phyloP scores from a whole-genome alignment of 495 filamentous ascomycete species.

The Aspergillus affinis region DNA sequence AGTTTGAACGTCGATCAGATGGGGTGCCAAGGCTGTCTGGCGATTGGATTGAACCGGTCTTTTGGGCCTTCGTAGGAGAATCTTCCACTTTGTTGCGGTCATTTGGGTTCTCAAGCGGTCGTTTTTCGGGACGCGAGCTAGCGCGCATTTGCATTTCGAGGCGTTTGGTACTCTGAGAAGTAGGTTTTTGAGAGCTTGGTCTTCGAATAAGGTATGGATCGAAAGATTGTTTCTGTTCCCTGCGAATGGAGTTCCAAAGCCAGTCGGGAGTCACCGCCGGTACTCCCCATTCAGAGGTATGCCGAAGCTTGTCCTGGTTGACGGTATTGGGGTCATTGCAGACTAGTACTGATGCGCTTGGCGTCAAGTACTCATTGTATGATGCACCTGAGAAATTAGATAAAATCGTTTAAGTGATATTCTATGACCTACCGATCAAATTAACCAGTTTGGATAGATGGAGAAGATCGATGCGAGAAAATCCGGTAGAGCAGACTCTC shows the following conservation, averaged over 20 bases:
- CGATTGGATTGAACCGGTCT: not conserved
- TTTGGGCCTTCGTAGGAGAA: not conserved
- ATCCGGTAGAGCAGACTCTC: constrained; percentile 75
- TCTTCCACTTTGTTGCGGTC: not conserved
- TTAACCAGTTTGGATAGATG: constrained; percentile 74
- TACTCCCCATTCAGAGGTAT: constrained; percentile 69
- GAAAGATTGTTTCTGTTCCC: constrained; percentile 52
- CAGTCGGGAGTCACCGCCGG: constrained; percentile 76
- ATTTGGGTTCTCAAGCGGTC: constrained; percentile 1
- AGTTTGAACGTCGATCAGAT: not conserved
- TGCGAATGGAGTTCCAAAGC: constrained; percentile 77
- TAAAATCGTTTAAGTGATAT: not conserved
- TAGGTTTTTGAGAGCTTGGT: constrained; percentile 29
- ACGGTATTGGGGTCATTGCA: constrained; percentile 56
- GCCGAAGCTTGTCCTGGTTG: constrained; percentile 74
- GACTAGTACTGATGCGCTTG: constrained; percentile 65
- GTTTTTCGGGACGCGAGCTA: constrained; percentile 19
- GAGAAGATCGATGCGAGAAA: constrained; percentile 78
- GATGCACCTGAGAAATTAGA: constrained; percentile 48
- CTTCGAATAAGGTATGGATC: constrained; percentile 43
- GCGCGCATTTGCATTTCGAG: constrained; percentile 26
- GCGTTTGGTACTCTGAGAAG: constrained; percentile 26
- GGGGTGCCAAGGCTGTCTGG: not conserved
- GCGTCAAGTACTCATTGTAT: constrained; percentile 73
- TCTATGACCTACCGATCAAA: constrained; percentile 59